Evolutionary conservation across 108 stramenopile species (phyloP), one percentile per base, ranked within the genome.

Genomic region (Schizochytrium sp.): DNA sequence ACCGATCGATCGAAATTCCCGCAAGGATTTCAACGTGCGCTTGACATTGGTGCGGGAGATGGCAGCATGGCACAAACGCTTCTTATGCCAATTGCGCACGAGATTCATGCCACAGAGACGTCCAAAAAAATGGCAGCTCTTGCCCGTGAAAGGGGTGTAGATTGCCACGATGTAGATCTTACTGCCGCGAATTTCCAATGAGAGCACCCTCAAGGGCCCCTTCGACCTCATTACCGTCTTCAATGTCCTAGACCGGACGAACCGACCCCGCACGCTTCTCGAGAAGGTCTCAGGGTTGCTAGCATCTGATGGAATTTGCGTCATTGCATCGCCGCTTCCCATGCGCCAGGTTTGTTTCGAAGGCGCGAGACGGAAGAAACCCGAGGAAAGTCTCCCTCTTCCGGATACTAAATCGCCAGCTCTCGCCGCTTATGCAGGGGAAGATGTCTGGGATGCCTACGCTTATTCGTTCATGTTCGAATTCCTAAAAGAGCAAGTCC

Each of bases 391-490:
- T 7, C 53, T 83, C 3, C 47, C 76, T 5, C 15, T 83, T 47
- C 76, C 76, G 17, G 28, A 42, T 10, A 46, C 76, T 5, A 28
- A 50, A 5, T 40, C 76, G 5, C 17, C n/a, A 42, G 50, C 49
- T n/a, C 53, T 83, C 17, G 15, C 12, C 64, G 2, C 64, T 38
- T 69, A 13, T 69, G 12, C 64, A 15, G 12, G 42, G 8, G 64
- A 12, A 8, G 40, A 7, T 53, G 53, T 55, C 17, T 83, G 76
- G 76, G 76, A 83, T 38, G 53, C 50, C 13, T 49, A 83, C 50
- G 76, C 76, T 10, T 42, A 83, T 28, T n/a, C 50, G 0, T 83
- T 83, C 76, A 83, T 83, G 76, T 83, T 83, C 53, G 76, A 55
- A 47, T 49, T 55, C 55, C 53, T 83, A n/a, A 17, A 46, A 7